These are phyloP conservation scores for Colletotrichum cordylinicola DNA, from an alignment of 2,329 filamentous ascomycete species.

Conservation along the genomic window DNA sequence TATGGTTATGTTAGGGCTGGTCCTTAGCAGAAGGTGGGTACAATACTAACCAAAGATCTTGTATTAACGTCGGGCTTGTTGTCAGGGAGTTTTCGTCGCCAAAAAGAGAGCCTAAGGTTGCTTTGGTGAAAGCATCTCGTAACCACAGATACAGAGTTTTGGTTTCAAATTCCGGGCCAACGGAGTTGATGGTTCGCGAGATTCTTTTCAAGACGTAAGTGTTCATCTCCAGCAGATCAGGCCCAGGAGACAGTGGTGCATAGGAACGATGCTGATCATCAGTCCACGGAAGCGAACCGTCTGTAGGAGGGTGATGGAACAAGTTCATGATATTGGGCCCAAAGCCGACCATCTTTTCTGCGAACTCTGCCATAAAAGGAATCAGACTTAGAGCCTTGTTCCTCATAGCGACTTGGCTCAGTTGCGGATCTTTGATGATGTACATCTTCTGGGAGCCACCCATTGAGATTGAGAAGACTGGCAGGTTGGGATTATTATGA, in stretches of 20 bases:
- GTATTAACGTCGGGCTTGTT: conserved; percentile 23
- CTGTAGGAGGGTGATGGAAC: conserved; percentile 37
- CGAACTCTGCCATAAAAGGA: conserved; percentile 42
- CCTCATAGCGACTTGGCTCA: not conserved
- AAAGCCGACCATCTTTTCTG: conserved; percentile 41
- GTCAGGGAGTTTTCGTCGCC: conserved; percentile 48
- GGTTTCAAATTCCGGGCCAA: conserved; percentile 4
- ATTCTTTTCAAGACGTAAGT: conserved; percentile 38
- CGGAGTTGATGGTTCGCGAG: conserved; percentile 29
- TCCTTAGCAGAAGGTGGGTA: not conserved
- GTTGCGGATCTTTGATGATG: not conserved
- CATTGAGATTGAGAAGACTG: not conserved
- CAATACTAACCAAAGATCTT: not conserved
- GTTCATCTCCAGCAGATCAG: conserved; percentile 4
- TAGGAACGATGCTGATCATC: not conserved
- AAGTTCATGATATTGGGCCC: conserved; percentile 39
- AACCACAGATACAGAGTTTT: conserved; percentile 39
- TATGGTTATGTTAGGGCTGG: not conserved
- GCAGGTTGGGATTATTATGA: not conserved
- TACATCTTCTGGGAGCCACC: not conserved
- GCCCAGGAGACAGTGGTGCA: not conserved
- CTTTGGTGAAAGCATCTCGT: conserved; percentile 39
- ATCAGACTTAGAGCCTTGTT: conserved; percentile 45
- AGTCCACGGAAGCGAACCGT: conserved; percentile 31
- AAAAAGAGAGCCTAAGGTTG: conserved; percentile 44